A percentile compares a stretch with the other conserved stretches of the same genome.
phyloP scores from a whole-genome alignment of 257 asterid species.

The Fraxinus pennsylvanica region DNA sequence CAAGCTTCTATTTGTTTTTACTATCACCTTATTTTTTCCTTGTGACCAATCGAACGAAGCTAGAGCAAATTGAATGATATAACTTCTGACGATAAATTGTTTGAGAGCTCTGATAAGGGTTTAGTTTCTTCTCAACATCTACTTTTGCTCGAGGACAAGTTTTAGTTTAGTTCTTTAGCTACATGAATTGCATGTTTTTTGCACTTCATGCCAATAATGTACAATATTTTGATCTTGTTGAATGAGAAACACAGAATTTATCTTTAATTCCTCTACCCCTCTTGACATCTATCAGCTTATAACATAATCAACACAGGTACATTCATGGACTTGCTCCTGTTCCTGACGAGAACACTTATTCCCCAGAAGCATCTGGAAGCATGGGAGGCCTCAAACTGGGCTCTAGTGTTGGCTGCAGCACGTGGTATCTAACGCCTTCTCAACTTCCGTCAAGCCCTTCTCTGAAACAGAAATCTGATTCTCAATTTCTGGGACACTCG shows the following conservation, averaged over 20 bases:
- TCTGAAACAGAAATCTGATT: conserved; percentile 50
- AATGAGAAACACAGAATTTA: background rate
- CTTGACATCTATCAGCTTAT: background rate
- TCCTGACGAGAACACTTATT: conserved; percentile 53
- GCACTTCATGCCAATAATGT: background rate
- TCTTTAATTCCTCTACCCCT: background rate
- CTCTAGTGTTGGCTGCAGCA: conserved; percentile 42
- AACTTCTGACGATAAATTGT: background rate
- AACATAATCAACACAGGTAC: conserved; percentile 47
- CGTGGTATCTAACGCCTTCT: conserved; percentile 71
- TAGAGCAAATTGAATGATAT: background rate
- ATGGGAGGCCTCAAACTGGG: conserved; percentile 58
- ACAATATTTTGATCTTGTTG: background rate
- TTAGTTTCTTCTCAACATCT: background rate
- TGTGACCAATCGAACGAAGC: background rate
- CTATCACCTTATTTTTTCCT: background rate
- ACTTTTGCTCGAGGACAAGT: background rate
- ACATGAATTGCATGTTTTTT: background rate
- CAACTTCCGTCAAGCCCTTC: conserved; percentile 60
- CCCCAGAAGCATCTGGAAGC: conserved; percentile 59
- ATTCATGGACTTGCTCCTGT: conserved; percentile 52
- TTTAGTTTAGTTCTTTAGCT: background rate
- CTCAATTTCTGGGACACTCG: conserved; percentile 46
- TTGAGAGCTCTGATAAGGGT: background rate
- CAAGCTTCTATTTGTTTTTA: background rate